Percentiles rank a stretch among this genome's conserved stretches.
These are phyloP conservation scores for Fusarium albidum DNA, from an alignment of 2,329 filamentous ascomycete species.

Conservation along the genomic window DNA sequence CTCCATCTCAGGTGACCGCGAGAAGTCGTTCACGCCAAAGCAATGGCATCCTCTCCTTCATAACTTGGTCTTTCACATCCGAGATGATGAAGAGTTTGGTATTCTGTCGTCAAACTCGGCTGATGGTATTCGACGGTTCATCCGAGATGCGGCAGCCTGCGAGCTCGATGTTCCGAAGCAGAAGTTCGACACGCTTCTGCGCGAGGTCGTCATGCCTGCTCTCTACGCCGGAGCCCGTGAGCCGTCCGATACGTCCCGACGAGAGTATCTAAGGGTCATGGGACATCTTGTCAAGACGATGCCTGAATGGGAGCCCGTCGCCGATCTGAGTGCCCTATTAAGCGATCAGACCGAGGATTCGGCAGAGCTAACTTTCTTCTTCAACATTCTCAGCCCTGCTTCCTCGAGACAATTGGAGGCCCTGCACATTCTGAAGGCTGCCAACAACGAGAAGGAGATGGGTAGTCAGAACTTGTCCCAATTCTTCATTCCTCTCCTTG, in stretches of 20 bases:
- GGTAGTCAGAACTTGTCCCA: slow-evolving; percentile 81
- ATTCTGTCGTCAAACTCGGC: slow-evolving; percentile 83
- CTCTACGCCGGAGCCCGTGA: slow-evolving; percentile 81
- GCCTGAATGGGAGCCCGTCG: slow-evolving; percentile 73
- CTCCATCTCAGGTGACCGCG: slow-evolving; percentile 70
- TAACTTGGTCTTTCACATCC: slow-evolving; percentile 89
- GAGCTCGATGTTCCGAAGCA: slow-evolving; percentile 44
- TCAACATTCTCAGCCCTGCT: slow-evolving; percentile 89
- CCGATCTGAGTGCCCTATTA: slow-evolving; percentile 77
- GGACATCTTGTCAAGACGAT: slow-evolving; percentile 79
- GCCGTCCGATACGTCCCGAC: slow-evolving; percentile 81
- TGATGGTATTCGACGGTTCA: slow-evolving; percentile 79
- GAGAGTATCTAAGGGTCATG: slow-evolving; percentile 82
- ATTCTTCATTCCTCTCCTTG: slow-evolving; percentile 88
- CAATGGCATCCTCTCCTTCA: slow-evolving; percentile 91
- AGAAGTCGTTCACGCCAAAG: slow-evolving; percentile 65
- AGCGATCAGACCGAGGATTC: slow-evolving; percentile 69
- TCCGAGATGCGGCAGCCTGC: slow-evolving; percentile 67
- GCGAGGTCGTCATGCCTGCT: slow-evolving; percentile 73
- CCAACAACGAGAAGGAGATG: slow-evolving; percentile 70
- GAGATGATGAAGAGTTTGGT: slow-evolving; percentile 86
- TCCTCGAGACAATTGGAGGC: slow-evolving; percentile 86
- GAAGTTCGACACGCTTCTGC: slow-evolving; percentile 66
- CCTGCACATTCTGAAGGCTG: slow-evolving; percentile 76
- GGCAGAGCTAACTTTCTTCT: slow-evolving; percentile 80